A percentile compares a stretch with the other conserved stretches of the same genome.
Conservation (phyloP, 2,329 filamentous ascomycete genomes). For the Botrytis elliptica region DNA sequence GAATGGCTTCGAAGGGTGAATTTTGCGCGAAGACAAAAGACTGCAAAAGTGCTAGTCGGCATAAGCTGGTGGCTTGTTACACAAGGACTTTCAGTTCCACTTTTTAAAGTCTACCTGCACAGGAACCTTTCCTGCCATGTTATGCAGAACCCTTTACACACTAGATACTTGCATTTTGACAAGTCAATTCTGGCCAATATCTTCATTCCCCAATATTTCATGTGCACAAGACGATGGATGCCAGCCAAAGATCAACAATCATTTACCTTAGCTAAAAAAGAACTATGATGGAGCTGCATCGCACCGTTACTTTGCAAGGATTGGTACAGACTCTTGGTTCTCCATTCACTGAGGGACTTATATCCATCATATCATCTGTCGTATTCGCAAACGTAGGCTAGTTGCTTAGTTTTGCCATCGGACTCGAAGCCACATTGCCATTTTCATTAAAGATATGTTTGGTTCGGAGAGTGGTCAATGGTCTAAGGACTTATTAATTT, state of each 20-base stretch:
- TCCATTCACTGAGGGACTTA: not conserved
- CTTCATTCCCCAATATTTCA: not conserved
- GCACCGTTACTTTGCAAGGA: not conserved
- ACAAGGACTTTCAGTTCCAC: not conserved
- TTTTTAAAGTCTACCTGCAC: not conserved
- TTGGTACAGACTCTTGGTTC: not conserved
- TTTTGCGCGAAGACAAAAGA: not conserved
- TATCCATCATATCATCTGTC: slow-evolving; percentile 3
- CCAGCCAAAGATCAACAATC: not conserved
- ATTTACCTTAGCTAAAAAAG: not conserved
- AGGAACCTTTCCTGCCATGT: not conserved
- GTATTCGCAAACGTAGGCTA: not conserved
- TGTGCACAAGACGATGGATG: not conserved
- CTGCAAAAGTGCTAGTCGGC: not conserved
- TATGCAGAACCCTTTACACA: not conserved
- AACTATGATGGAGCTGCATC: too few species aligned
- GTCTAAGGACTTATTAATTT: not conserved
- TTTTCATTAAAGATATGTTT: not conserved
- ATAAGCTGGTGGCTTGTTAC: not conserved
- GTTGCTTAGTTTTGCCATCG: not conserved
- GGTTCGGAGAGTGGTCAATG: not conserved
- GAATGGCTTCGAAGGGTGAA: not conserved
- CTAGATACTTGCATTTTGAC: slow-evolving; percentile 1
- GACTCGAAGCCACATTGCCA: slow-evolving; percentile 1
- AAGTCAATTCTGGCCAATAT: not conserved